phyloP scores from a whole-genome alignment of 2,329 filamentous ascomycete species.

The Sodiomyces alkalinus region DNA sequence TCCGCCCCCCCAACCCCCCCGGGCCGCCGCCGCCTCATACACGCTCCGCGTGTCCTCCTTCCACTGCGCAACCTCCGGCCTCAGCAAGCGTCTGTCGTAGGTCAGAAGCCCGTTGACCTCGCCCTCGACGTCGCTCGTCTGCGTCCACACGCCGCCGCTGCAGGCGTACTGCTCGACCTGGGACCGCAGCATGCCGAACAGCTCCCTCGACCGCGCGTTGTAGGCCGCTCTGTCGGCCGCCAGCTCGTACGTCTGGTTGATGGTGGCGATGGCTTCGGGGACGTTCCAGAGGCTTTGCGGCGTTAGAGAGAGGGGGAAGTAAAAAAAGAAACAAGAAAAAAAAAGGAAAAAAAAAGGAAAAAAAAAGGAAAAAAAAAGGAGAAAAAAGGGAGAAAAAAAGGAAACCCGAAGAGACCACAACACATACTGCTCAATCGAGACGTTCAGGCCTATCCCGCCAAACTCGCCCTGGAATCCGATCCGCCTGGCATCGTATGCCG shows the following conservation, averaged over 20 bases:
- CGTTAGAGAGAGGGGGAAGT: too few relatives aligned
- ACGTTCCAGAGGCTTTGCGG: constrained; percentile 51
- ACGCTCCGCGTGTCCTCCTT: constrained; percentile 40
- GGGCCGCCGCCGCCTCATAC: constrained; percentile 35
- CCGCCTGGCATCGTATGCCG: constrained; percentile 39
- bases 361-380: too few relatives aligned
- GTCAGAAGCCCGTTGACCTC: constrained; percentile 60
- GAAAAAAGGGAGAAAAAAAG: too few relatives aligned
- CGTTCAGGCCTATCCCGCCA: constrained; percentile 51
- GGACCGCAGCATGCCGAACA: constrained; percentile 46
- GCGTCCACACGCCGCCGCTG: constrained; percentile 55
- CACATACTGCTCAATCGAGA: constrained; percentile 42
- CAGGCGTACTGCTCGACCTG: constrained; percentile 46
- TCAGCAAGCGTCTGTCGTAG: constrained; percentile 47
- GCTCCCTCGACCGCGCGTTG: constrained; percentile 48
- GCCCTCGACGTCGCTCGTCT: constrained; percentile 61
- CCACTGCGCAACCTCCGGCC: constrained; percentile 44
- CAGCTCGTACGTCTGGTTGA: constrained; percentile 56
- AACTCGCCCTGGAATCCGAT: constrained; percentile 61
- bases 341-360: too few relatives aligned
- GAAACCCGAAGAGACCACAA: neutral
- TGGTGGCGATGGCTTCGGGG: constrained; percentile 37
- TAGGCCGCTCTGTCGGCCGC: constrained; percentile 40
- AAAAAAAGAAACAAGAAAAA: too few relatives aligned
- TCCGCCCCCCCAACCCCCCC: too few relatives aligned